Percentiles rank a stretch among this genome's conserved stretches.
phyloP scores from a whole-genome alignment of 2,329 filamentous ascomycete genomes.

The Phaeosphaeria sp. region DNA sequence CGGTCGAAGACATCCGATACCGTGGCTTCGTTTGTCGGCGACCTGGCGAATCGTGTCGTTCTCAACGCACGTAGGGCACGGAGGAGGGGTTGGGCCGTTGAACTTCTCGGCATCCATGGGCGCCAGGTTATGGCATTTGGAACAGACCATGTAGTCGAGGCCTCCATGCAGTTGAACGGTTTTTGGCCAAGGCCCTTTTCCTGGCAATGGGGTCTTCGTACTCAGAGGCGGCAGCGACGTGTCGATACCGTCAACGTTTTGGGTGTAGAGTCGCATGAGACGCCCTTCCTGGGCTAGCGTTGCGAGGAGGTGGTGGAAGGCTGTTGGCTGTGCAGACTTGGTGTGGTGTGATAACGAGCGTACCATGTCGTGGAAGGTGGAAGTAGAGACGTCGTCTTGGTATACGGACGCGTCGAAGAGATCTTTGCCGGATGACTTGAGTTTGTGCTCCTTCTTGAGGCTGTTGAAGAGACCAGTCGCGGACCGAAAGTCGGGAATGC shows the following conservation, averaged over 20 bases:
- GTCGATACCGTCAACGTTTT: slow-evolving; percentile 97
- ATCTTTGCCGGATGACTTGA: slow-evolving; percentile 92
- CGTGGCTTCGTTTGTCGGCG: slow-evolving; percentile 89
- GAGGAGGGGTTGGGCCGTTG: slow-evolving; percentile 80
- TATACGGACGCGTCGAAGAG: slow-evolving; percentile 98
- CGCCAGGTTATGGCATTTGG: slow-evolving; percentile 81
- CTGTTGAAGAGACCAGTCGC: slow-evolving; percentile 87
- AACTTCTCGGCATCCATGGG: slow-evolving; percentile 82
- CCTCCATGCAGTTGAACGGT: slow-evolving; percentile 95
- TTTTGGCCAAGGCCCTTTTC: slow-evolving; percentile 89
- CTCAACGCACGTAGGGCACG: slow-evolving; percentile 76
- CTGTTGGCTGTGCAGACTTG: slow-evolving; percentile 77
- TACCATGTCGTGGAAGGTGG: slow-evolving; percentile 96
- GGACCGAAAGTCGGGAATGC: slow-evolving; percentile 96
- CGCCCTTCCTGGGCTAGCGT: slow-evolving; percentile 87
- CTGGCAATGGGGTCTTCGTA: slow-evolving; percentile 80
- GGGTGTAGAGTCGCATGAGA: slow-evolving; percentile 88
- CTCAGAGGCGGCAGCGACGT: slow-evolving; percentile 79
- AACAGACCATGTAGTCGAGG: slow-evolving; percentile 94
- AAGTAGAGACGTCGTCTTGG: slow-evolving; percentile 85
- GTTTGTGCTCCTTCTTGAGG: slow-evolving; percentile 83
- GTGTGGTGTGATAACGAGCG: slow-evolving; percentile 83
- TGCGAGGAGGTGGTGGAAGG: slow-evolving; percentile 92
- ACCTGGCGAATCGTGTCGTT: slow-evolving; percentile 78
- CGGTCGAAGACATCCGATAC: slow-evolving; percentile 86